Evolutionary conservation across 345 rosid species (phyloP), one percentile per base, ranked within the genome.

Genomic region (Toxicodendron radicans): DNA sequence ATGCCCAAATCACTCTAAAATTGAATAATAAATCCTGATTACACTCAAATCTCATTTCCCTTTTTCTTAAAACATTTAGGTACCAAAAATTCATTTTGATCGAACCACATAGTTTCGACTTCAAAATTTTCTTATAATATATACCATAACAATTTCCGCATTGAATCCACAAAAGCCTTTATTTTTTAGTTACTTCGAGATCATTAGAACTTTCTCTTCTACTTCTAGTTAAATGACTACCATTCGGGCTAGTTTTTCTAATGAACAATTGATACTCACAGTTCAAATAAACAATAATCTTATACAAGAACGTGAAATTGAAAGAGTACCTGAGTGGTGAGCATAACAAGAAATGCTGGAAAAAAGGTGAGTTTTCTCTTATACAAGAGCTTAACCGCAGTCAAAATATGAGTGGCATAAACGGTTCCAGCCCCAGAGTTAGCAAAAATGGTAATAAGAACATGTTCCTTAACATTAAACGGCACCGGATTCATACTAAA

Each of bases 381-480:
- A 68, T 91, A 91, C 41, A 66, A 78, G 48, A 91, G 86, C 84
- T 85, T 91, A 64, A 91, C 90, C 0, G 96, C 78, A 71, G 87
- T 87, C 74, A 92, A 74, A 57, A 93, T 86, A 78, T 93, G 96
- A 64, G 90, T 79, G 3, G 97, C 96, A 70, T 91, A 91, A 48
- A 93, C 97, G 3, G 83, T 58, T 18, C 94, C 96, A 8, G 94
- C 96, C 0, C 98, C 98, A 0, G 88, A 81, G 27, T 91, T 93
- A 0, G 92, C 98, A 58, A 91, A 91, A 10, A 91, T 91, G 0
- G 96, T 91, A 66, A 94, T 94, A 83, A 94, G 68, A 16, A 94
- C 98, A 73, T 94, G 98, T 70, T 94, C 98, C 73, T 94, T 94
- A 11, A 91, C 68, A 63, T 90, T 90, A 71, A 94, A 94, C 4